phyloP scores from a whole-genome alignment of 192 early-diverging fungal species.

The Backusella westeae region DNA sequence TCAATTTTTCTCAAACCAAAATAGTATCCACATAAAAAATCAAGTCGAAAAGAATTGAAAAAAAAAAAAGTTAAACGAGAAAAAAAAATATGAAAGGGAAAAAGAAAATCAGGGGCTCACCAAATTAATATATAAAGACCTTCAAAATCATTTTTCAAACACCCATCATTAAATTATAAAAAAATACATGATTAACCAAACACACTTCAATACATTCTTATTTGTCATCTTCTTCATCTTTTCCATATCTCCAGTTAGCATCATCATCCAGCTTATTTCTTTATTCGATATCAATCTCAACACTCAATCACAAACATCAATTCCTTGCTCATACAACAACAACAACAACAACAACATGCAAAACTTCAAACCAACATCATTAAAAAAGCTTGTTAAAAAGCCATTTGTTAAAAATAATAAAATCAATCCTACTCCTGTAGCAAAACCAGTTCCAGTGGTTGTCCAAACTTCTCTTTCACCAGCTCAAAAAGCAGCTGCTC shows the following conservation, averaged over 20 bases:
- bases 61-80: not conserved
- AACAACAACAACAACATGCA: not conserved
- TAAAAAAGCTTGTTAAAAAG: conserved; percentile 2
- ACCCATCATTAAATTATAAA: not conserved
- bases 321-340: conserved; percentile 2
- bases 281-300: not conserved
- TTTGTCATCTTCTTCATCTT: not conserved
- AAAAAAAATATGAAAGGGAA: not conserved
- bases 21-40: not conserved
- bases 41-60: not conserved
- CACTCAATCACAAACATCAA: not conserved
- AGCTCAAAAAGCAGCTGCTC: conserved; percentile 10
- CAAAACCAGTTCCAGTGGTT: not conserved
- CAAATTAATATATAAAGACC: conserved; percentile 1
- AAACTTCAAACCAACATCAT: not conserved
- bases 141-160: not conserved
- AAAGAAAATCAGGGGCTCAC: not conserved
- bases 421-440: not conserved
- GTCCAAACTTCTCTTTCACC: not conserved
- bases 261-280: not conserved
- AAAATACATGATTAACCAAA: not conserved
- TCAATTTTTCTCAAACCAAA: not conserved
- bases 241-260: not conserved
- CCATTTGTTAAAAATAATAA: not conserved
- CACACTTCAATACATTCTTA: not conserved